A percentile compares a stretch with the other conserved stretches of the same genome.
Evolutionary conservation across 805 yeast genomes (phyloP).

Genomic region (Candida ascalaphidarum): DNA sequence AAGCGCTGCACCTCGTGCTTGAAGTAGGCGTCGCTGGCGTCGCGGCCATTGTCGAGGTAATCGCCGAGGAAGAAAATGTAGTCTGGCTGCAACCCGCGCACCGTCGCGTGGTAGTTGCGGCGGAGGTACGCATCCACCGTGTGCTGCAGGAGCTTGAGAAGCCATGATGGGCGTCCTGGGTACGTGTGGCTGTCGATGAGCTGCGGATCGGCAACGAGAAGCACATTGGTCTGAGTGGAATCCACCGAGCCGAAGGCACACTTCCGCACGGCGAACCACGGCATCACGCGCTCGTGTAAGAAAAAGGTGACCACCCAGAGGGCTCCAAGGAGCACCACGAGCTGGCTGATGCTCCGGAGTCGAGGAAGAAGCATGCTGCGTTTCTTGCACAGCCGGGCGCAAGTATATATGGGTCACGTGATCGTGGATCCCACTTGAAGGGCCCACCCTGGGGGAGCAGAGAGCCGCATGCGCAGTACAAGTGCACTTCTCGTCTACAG

Average conservation of each 20-base stretch:
- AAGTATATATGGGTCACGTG: too few relatives aligned
- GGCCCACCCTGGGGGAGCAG: too few relatives aligned
- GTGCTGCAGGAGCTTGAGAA: constrained; percentile 28
- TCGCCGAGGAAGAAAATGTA: constrained; percentile 34
- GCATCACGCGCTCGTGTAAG: constrained; percentile 24
- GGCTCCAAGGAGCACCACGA: constrained; percentile 12
- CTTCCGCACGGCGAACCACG: constrained; percentile 13
- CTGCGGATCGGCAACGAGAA: constrained; percentile 37
- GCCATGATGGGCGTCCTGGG: constrained; percentile 25
- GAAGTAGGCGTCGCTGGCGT: constrained; percentile 22
- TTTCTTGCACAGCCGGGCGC: too few relatives aligned
- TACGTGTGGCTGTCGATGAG: constrained; percentile 37
- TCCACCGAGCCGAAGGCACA: constrained; percentile 11
- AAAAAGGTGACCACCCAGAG: constrained; percentile 23
- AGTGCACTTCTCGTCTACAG: background rate
- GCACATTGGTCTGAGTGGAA: constrained; percentile 12
- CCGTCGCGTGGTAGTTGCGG: constrained; percentile 27
- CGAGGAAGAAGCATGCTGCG: constrained; percentile 10
- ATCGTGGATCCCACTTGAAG: too few relatives aligned
- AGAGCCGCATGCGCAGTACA: background rate
- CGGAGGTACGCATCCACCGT: constrained; percentile 32
- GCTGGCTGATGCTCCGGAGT: constrained; percentile 19
- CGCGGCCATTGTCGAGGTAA: constrained; percentile 34
- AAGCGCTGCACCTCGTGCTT: constrained; percentile 20
- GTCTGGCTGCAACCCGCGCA: constrained; percentile 23